A percentile compares a stretch with the other conserved stretches of the same genome.
Conservation (phyloP, 2,329 filamentous ascomycete species). For the Amylocarpus encephaloides region DNA sequence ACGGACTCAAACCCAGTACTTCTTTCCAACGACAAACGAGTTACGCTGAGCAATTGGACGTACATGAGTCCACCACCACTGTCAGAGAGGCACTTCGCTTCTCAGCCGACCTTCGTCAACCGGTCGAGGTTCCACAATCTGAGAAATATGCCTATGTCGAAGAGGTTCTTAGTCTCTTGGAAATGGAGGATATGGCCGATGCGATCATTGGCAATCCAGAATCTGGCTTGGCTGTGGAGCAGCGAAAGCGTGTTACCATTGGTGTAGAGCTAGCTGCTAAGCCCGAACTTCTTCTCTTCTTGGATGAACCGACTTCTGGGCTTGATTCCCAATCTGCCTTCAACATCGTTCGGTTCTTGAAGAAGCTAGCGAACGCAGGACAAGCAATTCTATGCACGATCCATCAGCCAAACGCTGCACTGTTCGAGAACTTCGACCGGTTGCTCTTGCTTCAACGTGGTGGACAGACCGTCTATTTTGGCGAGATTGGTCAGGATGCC, state of each 20-base stretch:
- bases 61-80: slow-evolving; percentile 55
- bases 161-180: slow-evolving; percentile 56
- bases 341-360: slow-evolving; percentile 54
- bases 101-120: slow-evolving; percentile 57
- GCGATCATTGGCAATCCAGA: slow-evolving; percentile 58
- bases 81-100: slow-evolving; percentile 63
- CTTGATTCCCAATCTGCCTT: slow-evolving; percentile 53
- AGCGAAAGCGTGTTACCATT: slow-evolving; percentile 61
- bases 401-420: slow-evolving; percentile 62
- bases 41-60: slow-evolving; percentile 60
- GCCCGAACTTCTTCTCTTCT: slow-evolving; percentile 51
- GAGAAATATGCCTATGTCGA: slow-evolving; percentile 63
- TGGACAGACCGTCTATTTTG: slow-evolving; percentile 61
- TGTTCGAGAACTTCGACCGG: slow-evolving; percentile 65
- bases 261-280: slow-evolving; percentile 55
- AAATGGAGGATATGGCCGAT: slow-evolving; percentile 60
- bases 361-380: slow-evolving; percentile 52
- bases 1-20: slow-evolving; percentile 49
- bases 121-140: slow-evolving; percentile 47
- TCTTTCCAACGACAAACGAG: slow-evolving; percentile 58
- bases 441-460: slow-evolving; percentile 57
- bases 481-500: slow-evolving; percentile 59
- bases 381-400: slow-evolving; percentile 67
- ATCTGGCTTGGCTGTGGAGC: slow-evolving; percentile 57
- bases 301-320: slow-evolving; percentile 54